Conservation (phyloP, 257 asterid genomes). For the Petunia axillaris region DNA sequence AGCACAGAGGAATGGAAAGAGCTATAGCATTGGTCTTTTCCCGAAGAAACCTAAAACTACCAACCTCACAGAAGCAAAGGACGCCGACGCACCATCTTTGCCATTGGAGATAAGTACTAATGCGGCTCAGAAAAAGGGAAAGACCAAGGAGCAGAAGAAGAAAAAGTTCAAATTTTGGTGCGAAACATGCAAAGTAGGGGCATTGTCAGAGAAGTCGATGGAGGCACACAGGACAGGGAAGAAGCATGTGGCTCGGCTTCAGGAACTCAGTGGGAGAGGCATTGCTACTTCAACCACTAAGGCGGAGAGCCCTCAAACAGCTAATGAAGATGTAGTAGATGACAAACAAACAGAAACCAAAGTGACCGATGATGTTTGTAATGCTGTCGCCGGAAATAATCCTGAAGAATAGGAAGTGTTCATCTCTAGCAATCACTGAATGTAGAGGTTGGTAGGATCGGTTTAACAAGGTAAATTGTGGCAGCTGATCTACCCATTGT, state of each 20-base stretch:
- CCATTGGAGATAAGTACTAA: conserved; percentile 20
- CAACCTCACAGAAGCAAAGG: conserved; percentile 15
- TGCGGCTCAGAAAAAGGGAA: conserved; percentile 22
- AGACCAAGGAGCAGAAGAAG: conserved; percentile 24
- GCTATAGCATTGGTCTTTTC: conserved; percentile 41
- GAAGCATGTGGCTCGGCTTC: conserved; percentile 44
- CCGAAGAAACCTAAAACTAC: conserved; percentile 35
- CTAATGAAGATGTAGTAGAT: not conserved
- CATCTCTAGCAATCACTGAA: not conserved
- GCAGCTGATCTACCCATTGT: not conserved
- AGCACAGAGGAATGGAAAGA: conserved; percentile 36
- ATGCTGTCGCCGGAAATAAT: not conserved
- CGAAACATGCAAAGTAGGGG: conserved; percentile 54
- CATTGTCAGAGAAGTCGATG: conserved; percentile 30
- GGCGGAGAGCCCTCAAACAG: conserved; percentile 24
- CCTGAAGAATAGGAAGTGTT: not conserved
- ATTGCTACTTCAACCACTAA: conserved; percentile 5
- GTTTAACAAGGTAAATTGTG: not conserved
- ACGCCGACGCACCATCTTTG: conserved; percentile 14
- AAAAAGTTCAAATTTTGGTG: conserved; percentile 47
- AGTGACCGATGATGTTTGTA: not conserved
- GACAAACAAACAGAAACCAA: not conserved
- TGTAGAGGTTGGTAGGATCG: not conserved
- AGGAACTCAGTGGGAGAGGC: not conserved
- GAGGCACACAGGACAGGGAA: conserved; percentile 52